Conservation (phyloP, 352 stramenopile species). For the Paralagenidium karlingii region DNA sequence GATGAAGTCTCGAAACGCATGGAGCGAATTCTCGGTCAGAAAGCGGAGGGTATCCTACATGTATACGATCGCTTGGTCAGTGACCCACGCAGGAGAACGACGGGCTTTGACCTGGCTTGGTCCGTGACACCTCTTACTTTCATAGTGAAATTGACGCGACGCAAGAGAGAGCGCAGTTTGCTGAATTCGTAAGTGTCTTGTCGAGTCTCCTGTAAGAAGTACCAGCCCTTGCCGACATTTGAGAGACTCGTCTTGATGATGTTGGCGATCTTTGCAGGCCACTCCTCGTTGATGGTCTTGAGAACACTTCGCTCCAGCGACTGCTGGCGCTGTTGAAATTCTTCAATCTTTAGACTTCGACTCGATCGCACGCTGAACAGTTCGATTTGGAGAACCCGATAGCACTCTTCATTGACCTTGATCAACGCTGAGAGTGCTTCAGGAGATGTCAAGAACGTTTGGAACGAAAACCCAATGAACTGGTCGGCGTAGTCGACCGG, state of each 20-base stretch:
- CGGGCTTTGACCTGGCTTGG: background rate
- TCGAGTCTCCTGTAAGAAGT: slow-evolving; percentile 68
- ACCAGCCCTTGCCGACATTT: slow-evolving; percentile 77
- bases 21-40: slow-evolving; percentile 56
- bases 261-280: slow-evolving; percentile 47
- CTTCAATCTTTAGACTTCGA: slow-evolving; percentile 70
- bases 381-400: slow-evolving; percentile 62
- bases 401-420: slow-evolving; percentile 82
- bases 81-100: background rate
- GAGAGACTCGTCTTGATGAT: slow-evolving; percentile 62
- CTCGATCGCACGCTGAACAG: slow-evolving; percentile 64
- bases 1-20: slow-evolving; percentile 65
- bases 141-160: slow-evolving; percentile 71
- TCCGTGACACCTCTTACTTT: too few relatives aligned
- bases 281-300: slow-evolving; percentile 76
- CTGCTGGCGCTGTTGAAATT: slow-evolving; percentile 77
- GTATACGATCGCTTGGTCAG: too few relatives aligned
- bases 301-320: slow-evolving; percentile 49
- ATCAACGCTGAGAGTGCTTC: slow-evolving; percentile 58
- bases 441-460: slow-evolving; percentile 71
- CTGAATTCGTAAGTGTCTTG: slow-evolving; percentile 84
- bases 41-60: slow-evolving; percentile 71
- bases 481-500: slow-evolving; percentile 78
- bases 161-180: slow-evolving; percentile 61
- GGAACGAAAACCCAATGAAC: slow-evolving; percentile 80